Evolutionary conservation across 768 basidiomycete species (phyloP), one percentile per base, ranked within the genome.

Genomic region (Rhodosporidiobolus sp.): DNA sequence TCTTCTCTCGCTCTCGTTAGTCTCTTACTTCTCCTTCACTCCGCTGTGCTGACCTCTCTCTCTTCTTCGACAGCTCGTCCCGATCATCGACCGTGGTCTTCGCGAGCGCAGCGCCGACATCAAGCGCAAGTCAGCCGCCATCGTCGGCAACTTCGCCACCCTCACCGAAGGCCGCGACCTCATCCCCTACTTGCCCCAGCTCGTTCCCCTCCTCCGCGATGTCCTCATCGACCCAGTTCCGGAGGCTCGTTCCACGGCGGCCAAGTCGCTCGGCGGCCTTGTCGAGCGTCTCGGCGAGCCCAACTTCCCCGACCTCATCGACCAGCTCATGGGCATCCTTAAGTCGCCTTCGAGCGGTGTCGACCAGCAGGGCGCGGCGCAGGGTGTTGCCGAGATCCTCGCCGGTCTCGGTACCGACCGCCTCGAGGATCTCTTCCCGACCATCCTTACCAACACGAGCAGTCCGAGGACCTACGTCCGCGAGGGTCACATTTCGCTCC

Each of bases 361-460:
- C 34, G 96, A 99, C 81, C 86, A 95, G 62, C 96, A 98, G 83
- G 96, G 95, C 71, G 95, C 96, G 1, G 95, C 95, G 6, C 96
- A 98, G 81, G 96, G 96, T 78, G 86, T 98, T 56, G 90, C 90
- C 70, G 96, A 98, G 81, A 93, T 98, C 14, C 85, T 98, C 4
- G 89, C 94, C 5, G 94, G 93, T 28, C 87, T 98, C 43, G 96
- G 96, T n/a, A 94, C 96, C 90, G 94, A 98, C 73, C 86, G 94
- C 57, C 85, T 99, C 74, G 96, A 99, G 79, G 90, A 91, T 11
- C 85, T 99, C 3, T 85, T 98, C 4, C 96, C 96, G 0, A 92
- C 95, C 76, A 93, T 99, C 79, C 89, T 99, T 73, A 86, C 86
- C 38, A 97, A 92, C 79, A 91, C 94, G 4, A 88, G 90, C 76